Evolutionary conservation across 768 basidiomycete genomes (phyloP).

Genomic region (Phlebiopsis gigantea): DNA sequence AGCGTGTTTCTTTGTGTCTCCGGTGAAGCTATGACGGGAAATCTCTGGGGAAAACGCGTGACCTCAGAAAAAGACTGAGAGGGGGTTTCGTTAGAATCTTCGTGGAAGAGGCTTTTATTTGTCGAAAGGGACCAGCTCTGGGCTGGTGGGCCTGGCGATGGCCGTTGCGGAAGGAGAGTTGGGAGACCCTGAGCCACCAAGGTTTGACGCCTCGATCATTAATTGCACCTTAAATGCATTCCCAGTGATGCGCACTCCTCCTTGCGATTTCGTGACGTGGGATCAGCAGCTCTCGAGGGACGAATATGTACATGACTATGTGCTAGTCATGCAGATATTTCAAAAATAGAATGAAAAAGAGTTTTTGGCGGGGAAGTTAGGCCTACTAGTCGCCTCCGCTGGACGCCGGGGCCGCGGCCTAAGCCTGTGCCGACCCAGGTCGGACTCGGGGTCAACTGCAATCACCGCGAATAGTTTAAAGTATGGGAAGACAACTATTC

Average conservation of each 20-base stretch:
- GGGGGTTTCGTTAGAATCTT: not conserved
- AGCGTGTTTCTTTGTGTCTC: not conserved
- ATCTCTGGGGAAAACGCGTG: not conserved
- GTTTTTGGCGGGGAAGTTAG: too few relatives aligned
- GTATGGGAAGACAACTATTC: too few relatives aligned
- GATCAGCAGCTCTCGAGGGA: not conserved
- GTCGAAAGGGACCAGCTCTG: not conserved
- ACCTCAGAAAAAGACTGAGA: not conserved
- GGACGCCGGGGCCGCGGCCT: too few relatives aligned
- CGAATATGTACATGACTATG: not conserved
- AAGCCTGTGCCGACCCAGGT: too few relatives aligned
- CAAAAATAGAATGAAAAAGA: not conserved
- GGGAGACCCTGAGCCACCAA: not conserved
- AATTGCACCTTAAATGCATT: not conserved
- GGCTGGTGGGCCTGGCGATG: not conserved
- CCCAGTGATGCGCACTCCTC: not conserved
- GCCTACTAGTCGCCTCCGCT: too few relatives aligned
- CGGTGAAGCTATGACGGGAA: not conserved
- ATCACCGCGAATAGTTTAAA: too few relatives aligned
- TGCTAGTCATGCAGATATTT: not conserved
- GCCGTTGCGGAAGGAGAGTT: not conserved
- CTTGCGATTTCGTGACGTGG: not conserved
- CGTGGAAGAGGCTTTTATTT: not conserved
- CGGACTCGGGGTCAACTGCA: too few relatives aligned
- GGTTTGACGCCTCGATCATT: not conserved